Percentiles rank a stretch among this genome's conserved stretches.
Evolutionary conservation across 2,329 filamentous ascomycete genomes (phyloP).

Genomic region (Diplocarpon mali): DNA sequence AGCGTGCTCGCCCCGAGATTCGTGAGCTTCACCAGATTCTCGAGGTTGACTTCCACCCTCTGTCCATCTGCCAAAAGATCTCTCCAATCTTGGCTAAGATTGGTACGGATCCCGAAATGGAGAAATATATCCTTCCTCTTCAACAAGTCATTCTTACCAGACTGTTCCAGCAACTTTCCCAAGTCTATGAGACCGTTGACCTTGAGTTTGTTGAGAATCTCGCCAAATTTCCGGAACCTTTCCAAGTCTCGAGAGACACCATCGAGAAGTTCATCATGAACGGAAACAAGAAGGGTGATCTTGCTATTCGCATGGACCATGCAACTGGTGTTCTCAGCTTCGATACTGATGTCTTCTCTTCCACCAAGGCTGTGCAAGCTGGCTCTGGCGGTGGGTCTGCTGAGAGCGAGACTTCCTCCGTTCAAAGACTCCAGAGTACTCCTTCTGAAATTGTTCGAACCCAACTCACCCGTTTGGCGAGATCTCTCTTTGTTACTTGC

Average conservation of each 20-base stretch:
- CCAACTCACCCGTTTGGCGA: constrained; percentile 83
- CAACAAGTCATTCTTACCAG: constrained; percentile 98
- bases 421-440: constrained; percentile 94
- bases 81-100: constrained; percentile 92
- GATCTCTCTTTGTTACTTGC: constrained; percentile 83
- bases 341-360: constrained; percentile 96
- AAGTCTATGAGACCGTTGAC: constrained; percentile 97
- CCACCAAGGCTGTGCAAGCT: constrained; percentile 80
- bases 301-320: constrained; percentile 93
- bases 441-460: constrained; percentile 95
- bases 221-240: constrained; percentile 91
- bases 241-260: constrained; percentile 79
- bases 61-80: constrained; percentile 98
- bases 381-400: constrained; percentile 79
- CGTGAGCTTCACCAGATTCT: constrained; percentile 96
- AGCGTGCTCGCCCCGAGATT: constrained; percentile 88
- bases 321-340: constrained; percentile 92
- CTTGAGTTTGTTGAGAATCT: constrained; percentile 87
- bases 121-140: constrained; percentile 88
- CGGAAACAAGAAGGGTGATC: constrained; percentile 98
- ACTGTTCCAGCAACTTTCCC: constrained; percentile 96
- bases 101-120: constrained; percentile 87
- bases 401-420: constrained; percentile 70
- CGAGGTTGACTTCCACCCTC: constrained; percentile 96
- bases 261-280: constrained; percentile 99